Conservation (phyloP, 177 flowering plant species). For the Vitis hybrid region DNA sequence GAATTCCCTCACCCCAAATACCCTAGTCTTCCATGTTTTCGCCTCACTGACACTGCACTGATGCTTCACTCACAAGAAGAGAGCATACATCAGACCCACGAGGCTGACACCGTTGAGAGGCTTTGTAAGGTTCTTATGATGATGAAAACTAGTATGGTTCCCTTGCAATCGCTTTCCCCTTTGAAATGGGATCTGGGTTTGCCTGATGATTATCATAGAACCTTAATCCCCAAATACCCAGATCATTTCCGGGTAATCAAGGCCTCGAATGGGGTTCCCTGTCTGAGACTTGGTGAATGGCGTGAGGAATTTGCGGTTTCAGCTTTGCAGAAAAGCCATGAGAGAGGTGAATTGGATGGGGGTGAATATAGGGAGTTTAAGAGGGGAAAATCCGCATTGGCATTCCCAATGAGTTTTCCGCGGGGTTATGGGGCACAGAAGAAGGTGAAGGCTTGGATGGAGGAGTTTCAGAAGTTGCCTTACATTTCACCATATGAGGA, state of each 20-base stretch:
- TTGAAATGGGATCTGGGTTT: slow-evolving; percentile 91
- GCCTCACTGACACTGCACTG: slow-evolving; percentile 63
- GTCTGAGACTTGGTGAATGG: slow-evolving; percentile 61
- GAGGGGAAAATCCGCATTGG: slow-evolving; percentile 53
- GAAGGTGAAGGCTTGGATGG: slow-evolving; percentile 95
- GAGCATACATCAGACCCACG: slow-evolving; percentile 34
- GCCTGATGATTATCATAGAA: slow-evolving; percentile 62
- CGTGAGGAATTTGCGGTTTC: slow-evolving; percentile 71
- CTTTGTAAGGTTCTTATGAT: slow-evolving; percentile 81
- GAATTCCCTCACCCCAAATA: slow-evolving; percentile 79
- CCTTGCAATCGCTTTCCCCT: slow-evolving; percentile 57
- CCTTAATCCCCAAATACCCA: slow-evolving; percentile 56
- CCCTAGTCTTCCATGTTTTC: slow-evolving; percentile 70
- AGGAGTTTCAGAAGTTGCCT: slow-evolving; percentile 87
- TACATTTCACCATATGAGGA: slow-evolving; percentile 95
- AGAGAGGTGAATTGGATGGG: slow-evolving; percentile 30
- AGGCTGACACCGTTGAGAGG: slow-evolving; percentile 58
- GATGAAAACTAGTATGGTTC: slow-evolving; percentile 50
- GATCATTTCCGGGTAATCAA: slow-evolving; percentile 56
- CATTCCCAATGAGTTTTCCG: slow-evolving; percentile 86
- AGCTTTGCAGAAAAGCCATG: slow-evolving; percentile 58
- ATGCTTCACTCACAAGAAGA: slow-evolving; percentile 65
- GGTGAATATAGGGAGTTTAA: slow-evolving; percentile 54
- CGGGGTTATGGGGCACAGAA: slow-evolving; percentile 83
- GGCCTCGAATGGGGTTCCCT: slow-evolving; percentile 49